Evolutionary conservation across 768 basidiomycete genomes (phyloP), one percentile per base, ranked within the genome.

Genomic region (Pulveroboletus sp.): DNA sequence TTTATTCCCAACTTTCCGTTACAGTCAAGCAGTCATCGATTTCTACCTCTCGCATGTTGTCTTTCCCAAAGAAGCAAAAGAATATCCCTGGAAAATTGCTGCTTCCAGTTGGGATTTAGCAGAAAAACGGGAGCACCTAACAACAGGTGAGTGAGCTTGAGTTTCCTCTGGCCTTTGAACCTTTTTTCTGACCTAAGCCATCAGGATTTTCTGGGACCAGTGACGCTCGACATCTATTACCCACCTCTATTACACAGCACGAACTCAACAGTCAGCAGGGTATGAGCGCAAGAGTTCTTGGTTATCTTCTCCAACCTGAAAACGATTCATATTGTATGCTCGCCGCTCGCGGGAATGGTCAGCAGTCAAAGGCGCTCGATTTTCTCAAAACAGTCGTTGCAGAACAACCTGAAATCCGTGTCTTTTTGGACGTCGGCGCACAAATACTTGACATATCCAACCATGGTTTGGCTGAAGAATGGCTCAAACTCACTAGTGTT

Each of bases 201-300:
- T n/a, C 1, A 54, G 53, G 60, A 0, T 81, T 81, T 52, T 80
- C 77, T 42, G 79, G 79, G 9, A 81, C 79, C 2, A 81, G 81
- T 41, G 79, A 81, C 50, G 70, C 70, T 24, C 65, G 63, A n/a
- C 57, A 57, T 43, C 33, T 62, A 6, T 37, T 62, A 12, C 61
- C 61, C 2, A 16, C 45, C 1, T 50, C 50, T n/a, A 60, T 58
- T 20, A 35, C 29, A 2, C 60, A 61, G 17, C 39, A 20, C 11
- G 73, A 76, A 43, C 69, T 69, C 0, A 57, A 61, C 32, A 47
- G 42, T 31, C 50, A 51, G 3, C 40, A 17, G 3, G 40, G 40
- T 10, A 40, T 47, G 4, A 80, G 76, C 38, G 78, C 78, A 0
- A 64, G 33, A 68, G 78, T 60, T 10, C 39, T 62, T 8, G 31